Conservation (phyloP, 1,284 basidiomycete genomes). For the Mycena citricolor region DNA sequence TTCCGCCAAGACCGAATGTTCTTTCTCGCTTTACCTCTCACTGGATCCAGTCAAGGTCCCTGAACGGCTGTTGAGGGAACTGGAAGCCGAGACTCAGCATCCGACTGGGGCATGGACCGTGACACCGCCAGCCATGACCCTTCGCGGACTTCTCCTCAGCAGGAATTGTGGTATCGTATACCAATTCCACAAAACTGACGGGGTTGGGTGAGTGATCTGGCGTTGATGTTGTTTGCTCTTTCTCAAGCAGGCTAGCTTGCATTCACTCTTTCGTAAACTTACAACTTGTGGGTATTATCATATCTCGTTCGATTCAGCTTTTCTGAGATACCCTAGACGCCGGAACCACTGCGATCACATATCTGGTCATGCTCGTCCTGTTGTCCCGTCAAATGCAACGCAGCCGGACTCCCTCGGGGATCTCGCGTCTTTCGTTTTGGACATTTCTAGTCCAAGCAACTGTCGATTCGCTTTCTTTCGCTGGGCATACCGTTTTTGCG, state of each 20-base stretch:
- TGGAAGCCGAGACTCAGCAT: conserved; percentile 68
- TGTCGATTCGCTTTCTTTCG: conserved; percentile 80
- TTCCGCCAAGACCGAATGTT: conserved; percentile 51
- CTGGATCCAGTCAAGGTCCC: conserved; percentile 54
- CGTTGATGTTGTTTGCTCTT: conserved; percentile 11
- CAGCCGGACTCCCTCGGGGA: conserved; percentile 75
- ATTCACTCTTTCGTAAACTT: conserved; percentile 76
- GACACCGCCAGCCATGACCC: conserved; percentile 49
- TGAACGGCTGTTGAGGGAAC: conserved; percentile 55
- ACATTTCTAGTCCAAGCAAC: conserved; percentile 76
- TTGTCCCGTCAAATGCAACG: conserved; percentile 72
- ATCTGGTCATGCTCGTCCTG: conserved; percentile 65
- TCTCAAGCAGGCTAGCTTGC: conserved; percentile 49
- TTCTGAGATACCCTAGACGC: conserved; percentile 56
- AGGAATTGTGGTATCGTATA: conserved; percentile 76
- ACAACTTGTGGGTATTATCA: conserved; percentile 63
- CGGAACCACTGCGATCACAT: conserved; percentile 63
- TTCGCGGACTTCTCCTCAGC: conserved; percentile 71
- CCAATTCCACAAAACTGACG: conserved; percentile 63
- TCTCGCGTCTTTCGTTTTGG: conserved; percentile 80
- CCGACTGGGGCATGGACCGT: conserved; percentile 70
- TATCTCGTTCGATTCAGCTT: not conserved
- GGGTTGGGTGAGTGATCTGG: conserved; percentile 51
- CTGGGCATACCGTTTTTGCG: conserved; percentile 82
- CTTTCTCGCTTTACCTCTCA: conserved; percentile 66